Evolutionary conservation across 2,329 filamentous ascomycete genomes (phyloP).

Genomic region (Colletotrichum tropicale): DNA sequence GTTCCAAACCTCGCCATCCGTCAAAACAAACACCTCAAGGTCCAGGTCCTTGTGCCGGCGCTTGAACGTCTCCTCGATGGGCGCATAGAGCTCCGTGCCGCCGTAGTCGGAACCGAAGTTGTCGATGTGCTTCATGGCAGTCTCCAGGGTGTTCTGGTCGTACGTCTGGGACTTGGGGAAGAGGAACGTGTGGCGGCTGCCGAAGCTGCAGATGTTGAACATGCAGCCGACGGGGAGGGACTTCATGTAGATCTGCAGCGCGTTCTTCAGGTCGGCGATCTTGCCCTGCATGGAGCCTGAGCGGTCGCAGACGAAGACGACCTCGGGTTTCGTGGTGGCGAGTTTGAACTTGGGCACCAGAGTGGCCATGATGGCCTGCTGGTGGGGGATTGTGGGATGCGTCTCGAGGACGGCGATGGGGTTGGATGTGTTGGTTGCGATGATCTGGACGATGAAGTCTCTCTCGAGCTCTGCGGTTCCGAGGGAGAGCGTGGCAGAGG

Average conservation of each 20-base stretch:
- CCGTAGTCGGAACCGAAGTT: slow-evolving; percentile 52
- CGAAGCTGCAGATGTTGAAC: slow-evolving; percentile 77
- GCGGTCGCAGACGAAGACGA: slow-evolving; percentile 76
- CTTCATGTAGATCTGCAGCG: slow-evolving; percentile 68
- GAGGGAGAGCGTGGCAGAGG: slow-evolving; percentile 65
- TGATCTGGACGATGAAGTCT: slow-evolving; percentile 72
- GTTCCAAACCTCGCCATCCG: slow-evolving; percentile 60
- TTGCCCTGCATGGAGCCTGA: slow-evolving; percentile 68
- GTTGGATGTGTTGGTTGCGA: slow-evolving; percentile 62
- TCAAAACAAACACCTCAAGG: slow-evolving; percentile 59
- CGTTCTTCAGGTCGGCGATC: slow-evolving; percentile 58
- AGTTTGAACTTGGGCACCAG: slow-evolving; percentile 74
- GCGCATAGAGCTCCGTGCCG: slow-evolving; percentile 56
- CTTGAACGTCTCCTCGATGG: slow-evolving; percentile 48
- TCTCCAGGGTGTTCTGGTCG: slow-evolving; percentile 43
- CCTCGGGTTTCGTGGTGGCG: slow-evolving; percentile 58
- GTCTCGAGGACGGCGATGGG: slow-evolving; percentile 70
- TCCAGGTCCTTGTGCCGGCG: slow-evolving; percentile 48
- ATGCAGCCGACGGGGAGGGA: slow-evolving; percentile 66
- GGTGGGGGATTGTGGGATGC: slow-evolving; percentile 64
- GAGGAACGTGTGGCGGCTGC: slow-evolving; percentile 48
- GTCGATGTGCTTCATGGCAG: slow-evolving; percentile 46
- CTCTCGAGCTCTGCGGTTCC: slow-evolving; percentile 57
- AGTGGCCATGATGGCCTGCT: slow-evolving; percentile 72
- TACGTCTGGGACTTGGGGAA: slow-evolving; percentile 54